Conservation (phyloP, 2,329 filamentous ascomycete genomes). For the Blastomyces emzantsi region DNA sequence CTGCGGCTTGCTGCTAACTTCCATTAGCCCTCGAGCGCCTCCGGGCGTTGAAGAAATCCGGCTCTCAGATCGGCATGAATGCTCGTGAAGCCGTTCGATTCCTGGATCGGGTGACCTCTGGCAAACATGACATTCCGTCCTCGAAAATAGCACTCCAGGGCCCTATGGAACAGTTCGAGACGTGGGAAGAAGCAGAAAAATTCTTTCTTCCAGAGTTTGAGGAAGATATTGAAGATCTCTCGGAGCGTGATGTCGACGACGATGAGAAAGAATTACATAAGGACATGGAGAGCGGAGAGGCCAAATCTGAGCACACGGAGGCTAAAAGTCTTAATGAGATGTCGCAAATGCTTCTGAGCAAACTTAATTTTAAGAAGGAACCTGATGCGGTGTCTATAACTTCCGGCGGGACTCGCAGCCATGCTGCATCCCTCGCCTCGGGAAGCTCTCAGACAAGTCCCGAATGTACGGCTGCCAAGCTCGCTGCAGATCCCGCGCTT, state of each 20-base stretch:
- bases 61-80: constrained; percentile 41
- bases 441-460: constrained; percentile 40
- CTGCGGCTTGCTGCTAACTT: constrained; percentile 12
- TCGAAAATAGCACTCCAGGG: constrained; percentile 40
- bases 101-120: constrained; percentile 43
- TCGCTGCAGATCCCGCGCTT: constrained; percentile 19
- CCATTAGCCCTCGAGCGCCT: constrained; percentile 39
- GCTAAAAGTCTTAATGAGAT: constrained; percentile 28
- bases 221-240: constrained; percentile 24
- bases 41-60: constrained; percentile 37
- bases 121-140: constrained; percentile 36
- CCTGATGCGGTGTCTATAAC: constrained; percentile 31
- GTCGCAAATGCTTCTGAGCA: constrained; percentile 41
- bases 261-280: constrained; percentile 12
- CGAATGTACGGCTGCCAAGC: constrained; percentile 29
- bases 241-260: constrained; percentile 10
- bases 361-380: constrained; percentile 40
- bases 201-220: constrained; percentile 39
- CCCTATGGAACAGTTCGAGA: constrained; percentile 42
- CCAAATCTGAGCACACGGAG: constrained; percentile 9
- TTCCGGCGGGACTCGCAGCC: constrained; percentile 36
- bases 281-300: constrained; percentile 7
- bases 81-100: constrained; percentile 45
- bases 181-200: constrained; percentile 40
- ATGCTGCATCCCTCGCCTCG: constrained; percentile 37